These are phyloP conservation scores for Olyra latifolia DNA, from an alignment of 176 grass and related monocot species.

Conservation along the genomic window DNA sequence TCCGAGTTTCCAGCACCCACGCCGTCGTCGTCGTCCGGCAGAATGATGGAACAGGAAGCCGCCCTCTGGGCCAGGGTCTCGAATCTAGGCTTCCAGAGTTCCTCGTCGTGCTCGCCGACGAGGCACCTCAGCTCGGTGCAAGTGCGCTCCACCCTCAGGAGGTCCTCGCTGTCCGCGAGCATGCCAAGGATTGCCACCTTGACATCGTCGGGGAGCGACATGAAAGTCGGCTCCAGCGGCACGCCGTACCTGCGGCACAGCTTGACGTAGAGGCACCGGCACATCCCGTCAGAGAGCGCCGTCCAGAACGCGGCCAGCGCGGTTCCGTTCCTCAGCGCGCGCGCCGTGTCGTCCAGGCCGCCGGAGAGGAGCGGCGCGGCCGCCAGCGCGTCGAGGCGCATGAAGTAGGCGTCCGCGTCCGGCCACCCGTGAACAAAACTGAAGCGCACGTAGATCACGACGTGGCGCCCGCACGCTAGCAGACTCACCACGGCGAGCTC, in stretches of 20 bases:
- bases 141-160: not conserved
- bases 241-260: not conserved
- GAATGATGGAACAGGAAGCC: no score
- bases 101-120: not conserved
- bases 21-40: no score
- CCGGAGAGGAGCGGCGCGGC: not conserved
- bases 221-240: not conserved
- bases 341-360: not conserved
- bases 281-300: not conserved
- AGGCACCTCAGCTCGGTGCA: not conserved
- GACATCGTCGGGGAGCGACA: not conserved
- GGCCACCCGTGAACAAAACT: not conserved
- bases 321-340: not conserved
- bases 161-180: not conserved
- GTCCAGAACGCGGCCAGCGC: not conserved
- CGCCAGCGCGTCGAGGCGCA: not conserved
- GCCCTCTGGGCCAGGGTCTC: no score
- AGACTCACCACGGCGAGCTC: not conserved
- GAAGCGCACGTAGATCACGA: not conserved
- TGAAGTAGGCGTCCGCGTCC: not conserved
- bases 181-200: not conserved
- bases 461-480: not conserved
- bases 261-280: not conserved
- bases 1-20: no score
- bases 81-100: not conserved